Percentiles rank a stretch among this genome's conserved stretches.
phyloP scores from a whole-genome alignment of 139 green algal genomes.

The Closterium sp. region DNA sequence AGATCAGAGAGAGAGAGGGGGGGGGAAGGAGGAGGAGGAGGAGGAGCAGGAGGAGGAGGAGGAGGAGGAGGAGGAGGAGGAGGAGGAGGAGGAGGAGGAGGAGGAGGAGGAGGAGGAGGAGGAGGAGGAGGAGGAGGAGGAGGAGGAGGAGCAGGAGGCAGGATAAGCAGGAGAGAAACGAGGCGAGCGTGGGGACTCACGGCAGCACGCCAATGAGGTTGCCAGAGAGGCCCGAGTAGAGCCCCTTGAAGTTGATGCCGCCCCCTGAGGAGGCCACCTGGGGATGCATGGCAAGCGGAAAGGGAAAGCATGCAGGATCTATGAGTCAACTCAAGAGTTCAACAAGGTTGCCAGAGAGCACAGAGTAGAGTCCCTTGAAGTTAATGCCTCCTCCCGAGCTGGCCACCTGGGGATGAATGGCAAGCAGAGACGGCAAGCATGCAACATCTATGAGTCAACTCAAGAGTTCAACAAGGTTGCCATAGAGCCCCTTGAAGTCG shows the following conservation, averaged over 20 bases:
- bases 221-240: constrained; percentile 49
- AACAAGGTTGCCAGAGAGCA: constrained; percentile 34
- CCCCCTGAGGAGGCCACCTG: constrained; percentile 12
- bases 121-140: constrained; percentile 7
- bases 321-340: no score
- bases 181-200: neutral
- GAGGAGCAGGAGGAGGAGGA: neutral
- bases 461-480: no score
- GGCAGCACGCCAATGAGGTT: constrained; percentile 48
- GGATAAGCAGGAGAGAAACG: no score
- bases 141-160: neutral
- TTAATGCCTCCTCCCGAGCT: constrained; percentile 10
- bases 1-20: no score
- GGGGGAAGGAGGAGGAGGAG: neutral
- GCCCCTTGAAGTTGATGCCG: constrained; percentile 44
- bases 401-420: neutral
- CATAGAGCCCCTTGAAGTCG: no score
- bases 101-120: neutral
- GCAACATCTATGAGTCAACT: no score
- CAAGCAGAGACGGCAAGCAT: neutral
- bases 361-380: constrained; percentile 51
- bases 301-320: constrained; percentile 6
- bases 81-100: neutral
- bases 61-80: neutral
- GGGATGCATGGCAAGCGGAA: neutral